Conservation (phyloP, 305 asterid genomes). For the Caryopteris hybrid region DNA sequence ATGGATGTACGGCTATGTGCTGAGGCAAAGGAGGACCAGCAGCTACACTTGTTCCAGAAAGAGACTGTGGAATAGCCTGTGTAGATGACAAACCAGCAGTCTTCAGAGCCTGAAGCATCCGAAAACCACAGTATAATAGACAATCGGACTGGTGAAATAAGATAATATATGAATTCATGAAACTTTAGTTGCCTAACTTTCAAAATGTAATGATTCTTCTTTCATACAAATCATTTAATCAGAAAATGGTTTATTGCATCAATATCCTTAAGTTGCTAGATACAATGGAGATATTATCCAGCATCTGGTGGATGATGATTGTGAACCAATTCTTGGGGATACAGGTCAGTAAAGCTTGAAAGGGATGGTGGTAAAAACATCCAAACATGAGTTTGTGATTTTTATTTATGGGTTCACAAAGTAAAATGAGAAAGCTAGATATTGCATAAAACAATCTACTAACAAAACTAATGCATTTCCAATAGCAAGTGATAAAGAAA, state of each 20-base stretch:
- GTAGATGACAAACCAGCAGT: constrained; percentile 43
- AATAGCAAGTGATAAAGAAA: background rate
- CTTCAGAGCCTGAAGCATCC: constrained; percentile 51
- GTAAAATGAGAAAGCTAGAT: background rate
- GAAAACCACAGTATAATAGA: constrained; percentile 13
- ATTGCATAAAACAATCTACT: background rate
- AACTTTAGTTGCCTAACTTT: background rate
- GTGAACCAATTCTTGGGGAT: background rate
- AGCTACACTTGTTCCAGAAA: constrained; percentile 49
- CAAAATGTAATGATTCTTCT: too few species aligned
- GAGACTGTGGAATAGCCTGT: constrained; percentile 50
- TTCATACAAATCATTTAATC: background rate
- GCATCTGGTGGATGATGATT: background rate
- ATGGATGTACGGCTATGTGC: constrained; percentile 69
- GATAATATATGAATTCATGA: background rate
- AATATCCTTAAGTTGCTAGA: background rate
- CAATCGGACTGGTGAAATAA: background rate
- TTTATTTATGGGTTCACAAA: background rate
- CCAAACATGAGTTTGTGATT: background rate
- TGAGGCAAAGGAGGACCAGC: constrained; percentile 77
- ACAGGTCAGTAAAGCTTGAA: background rate
- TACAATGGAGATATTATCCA: background rate
- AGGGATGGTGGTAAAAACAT: background rate
- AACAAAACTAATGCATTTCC: background rate
- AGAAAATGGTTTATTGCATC: background rate